Conservation (phyloP, 176 grass and related monocot species). For the Oryza meridionalis region DNA sequence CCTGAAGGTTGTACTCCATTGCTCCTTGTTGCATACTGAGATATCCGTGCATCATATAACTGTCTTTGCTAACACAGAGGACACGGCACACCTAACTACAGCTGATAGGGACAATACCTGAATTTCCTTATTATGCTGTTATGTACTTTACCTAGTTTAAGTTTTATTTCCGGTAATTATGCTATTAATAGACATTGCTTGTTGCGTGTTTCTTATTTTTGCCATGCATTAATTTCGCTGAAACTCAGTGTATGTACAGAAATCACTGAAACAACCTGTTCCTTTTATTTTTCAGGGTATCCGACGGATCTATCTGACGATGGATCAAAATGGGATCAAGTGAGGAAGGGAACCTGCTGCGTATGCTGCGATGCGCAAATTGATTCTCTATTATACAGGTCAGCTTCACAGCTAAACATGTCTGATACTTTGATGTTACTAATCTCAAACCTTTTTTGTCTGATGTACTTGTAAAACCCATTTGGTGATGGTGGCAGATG, state of each 20-base stretch:
- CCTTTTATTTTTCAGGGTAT: constrained; percentile 43
- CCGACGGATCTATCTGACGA: constrained; percentile 56
- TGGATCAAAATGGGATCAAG: constrained; percentile 94
- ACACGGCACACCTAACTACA: background rate
- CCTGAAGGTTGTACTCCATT: constrained; percentile 55
- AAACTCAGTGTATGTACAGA: background rate
- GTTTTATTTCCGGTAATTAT: constrained; percentile 18
- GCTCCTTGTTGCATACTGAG: background rate
- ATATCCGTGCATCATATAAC: background rate
- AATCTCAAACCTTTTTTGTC: background rate
- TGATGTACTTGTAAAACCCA: constrained; percentile 5
- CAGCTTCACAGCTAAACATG: background rate
- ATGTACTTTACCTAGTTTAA: constrained; percentile 15
- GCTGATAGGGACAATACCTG: background rate
- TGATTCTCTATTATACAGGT: constrained; percentile 97
- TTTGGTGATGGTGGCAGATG: constrained; percentile 58
- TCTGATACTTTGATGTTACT: background rate
- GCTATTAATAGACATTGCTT: background rate
- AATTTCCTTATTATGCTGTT: background rate
- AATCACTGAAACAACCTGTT: background rate
- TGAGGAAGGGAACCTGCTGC: constrained; percentile 90
- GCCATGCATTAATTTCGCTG: background rate
- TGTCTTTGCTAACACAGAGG: background rate
- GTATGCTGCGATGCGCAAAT: constrained; percentile 93
- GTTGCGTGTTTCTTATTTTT: background rate